Percentiles rank a stretch among this genome's conserved stretches.
Evolutionary conservation across 331 rosid genomes (phyloP).

Genomic region (Quercus tomentella): DNA sequence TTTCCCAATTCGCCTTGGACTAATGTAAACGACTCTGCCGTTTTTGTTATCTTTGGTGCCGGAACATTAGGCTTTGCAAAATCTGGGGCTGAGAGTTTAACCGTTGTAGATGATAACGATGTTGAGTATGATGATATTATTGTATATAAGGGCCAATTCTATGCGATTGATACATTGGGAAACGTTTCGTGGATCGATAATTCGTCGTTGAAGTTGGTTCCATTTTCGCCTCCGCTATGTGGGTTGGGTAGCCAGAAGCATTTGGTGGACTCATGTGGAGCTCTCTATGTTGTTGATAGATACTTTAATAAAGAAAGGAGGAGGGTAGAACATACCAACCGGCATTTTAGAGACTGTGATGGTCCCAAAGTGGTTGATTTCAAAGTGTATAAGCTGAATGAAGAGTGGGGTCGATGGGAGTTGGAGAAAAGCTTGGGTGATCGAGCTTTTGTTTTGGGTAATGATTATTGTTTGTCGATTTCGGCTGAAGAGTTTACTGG

Average conservation of each 20-base stretch:
- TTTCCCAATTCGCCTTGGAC: constrained; percentile 4
- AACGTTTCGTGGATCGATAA: constrained; percentile 28
- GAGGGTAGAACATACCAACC: no score
- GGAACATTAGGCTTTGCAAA: constrained; percentile 29
- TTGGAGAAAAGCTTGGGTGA: constrained; percentile 33
- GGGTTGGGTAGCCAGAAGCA: constrained; percentile 31
- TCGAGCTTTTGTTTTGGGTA: constrained; percentile 23
- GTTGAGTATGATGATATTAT: constrained; percentile 28
- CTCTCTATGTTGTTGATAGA: constrained; percentile 30
- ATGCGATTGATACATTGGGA: constrained; percentile 37
- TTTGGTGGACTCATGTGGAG: constrained; percentile 31
- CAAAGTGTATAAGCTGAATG: constrained; percentile 35
- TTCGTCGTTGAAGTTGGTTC: not conserved
- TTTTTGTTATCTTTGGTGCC: constrained; percentile 8
- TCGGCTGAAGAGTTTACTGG: constrained; percentile 25
- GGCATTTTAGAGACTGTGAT: no score
- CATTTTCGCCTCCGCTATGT: constrained; percentile 16
- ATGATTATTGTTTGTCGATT: constrained; percentile 22
- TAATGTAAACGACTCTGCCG: not conserved
- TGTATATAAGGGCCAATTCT: constrained; percentile 14
- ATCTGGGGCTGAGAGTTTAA: constrained; percentile 13
- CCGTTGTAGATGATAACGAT: constrained; percentile 1
- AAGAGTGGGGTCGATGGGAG: constrained; percentile 36
- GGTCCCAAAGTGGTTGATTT: not conserved
- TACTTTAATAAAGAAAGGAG: constrained; percentile 1